Evolutionary conservation across 23 red algal species (phyloP).

Genomic region (Gracilaria caudata): DNA sequence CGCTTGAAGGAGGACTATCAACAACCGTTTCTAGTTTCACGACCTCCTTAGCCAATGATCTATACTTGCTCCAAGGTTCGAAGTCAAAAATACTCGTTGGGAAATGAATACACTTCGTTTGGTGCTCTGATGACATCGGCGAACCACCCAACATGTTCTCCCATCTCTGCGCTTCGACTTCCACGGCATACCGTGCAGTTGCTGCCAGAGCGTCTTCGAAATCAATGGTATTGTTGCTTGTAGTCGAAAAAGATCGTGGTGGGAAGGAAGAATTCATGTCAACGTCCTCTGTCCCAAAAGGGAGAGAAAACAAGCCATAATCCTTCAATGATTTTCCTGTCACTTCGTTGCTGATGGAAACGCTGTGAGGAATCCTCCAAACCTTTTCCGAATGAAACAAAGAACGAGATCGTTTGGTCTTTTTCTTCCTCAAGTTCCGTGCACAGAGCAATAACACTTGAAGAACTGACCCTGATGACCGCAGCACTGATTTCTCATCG

Average conservation of each 20-base stretch:
- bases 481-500: not conserved
- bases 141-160: not conserved
- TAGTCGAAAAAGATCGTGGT: not conserved
- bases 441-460: slow-evolving; percentile 27
- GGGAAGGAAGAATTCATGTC: not conserved
- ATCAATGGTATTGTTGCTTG: slow-evolving; percentile 17
- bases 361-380: not conserved
- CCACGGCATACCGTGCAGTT: not conserved
- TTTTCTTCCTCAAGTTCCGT: slow-evolving; percentile 10
- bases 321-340: not conserved
- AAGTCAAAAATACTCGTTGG: slow-evolving; percentile 5
- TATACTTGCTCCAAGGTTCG: not conserved
- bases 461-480: slow-evolving; percentile 7
- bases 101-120: not conserved
- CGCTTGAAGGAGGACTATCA: not conserved
- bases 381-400: not conserved
- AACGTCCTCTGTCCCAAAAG: not conserved
- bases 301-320: not conserved
- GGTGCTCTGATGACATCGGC: not conserved
- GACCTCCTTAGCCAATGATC: not conserved
- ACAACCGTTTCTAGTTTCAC: not conserved
- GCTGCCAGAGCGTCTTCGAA: slow-evolving; percentile 13
- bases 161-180: slow-evolving; percentile 9
- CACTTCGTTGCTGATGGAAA: not conserved
- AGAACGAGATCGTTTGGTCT: not conserved